Percentiles rank a stretch among this genome's conserved stretches.
These are phyloP conservation scores for Quercus bicolor DNA, from an alignment of 306 rosid species.

Conservation along the genomic window DNA sequence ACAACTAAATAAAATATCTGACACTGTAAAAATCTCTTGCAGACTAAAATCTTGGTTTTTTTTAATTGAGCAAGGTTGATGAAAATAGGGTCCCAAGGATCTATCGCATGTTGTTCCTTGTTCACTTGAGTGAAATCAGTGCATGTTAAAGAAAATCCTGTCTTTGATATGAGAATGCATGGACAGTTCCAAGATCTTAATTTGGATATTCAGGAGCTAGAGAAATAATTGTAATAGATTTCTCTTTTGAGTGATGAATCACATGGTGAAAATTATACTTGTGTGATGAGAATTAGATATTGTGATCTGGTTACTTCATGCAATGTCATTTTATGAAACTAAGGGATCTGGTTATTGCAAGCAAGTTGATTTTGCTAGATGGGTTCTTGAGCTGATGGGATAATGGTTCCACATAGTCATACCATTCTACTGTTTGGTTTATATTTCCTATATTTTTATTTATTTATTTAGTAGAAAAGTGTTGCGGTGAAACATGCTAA, in stretches of 20 bases:
- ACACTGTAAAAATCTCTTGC: neutral
- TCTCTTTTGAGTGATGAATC: neutral
- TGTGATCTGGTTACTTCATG: neutral
- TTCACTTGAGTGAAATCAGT: neutral
- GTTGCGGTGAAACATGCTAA: neutral
- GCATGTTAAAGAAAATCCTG: neutral
- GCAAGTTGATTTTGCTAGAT: neutral
- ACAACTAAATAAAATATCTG: neutral
- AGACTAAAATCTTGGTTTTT: neutral
- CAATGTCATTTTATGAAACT: neutral
- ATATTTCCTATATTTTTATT: neutral
- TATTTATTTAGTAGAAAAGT: neutral
- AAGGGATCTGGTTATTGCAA: neutral
- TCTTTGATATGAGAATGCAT: neutral
- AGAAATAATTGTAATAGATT: neutral
- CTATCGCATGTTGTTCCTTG: neutral
- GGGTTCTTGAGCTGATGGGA: neutral
- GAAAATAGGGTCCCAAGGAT: neutral
- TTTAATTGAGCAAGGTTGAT: neutral
- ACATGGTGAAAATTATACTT: neutral
- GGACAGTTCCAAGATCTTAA: neutral
- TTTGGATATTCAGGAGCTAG: neutral
- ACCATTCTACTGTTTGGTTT: neutral
- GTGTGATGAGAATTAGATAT: neutral
- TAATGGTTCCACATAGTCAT: neutral